Evolutionary conservation across 441 rosid species (phyloP).

Genomic region (Sinapis alba): DNA sequence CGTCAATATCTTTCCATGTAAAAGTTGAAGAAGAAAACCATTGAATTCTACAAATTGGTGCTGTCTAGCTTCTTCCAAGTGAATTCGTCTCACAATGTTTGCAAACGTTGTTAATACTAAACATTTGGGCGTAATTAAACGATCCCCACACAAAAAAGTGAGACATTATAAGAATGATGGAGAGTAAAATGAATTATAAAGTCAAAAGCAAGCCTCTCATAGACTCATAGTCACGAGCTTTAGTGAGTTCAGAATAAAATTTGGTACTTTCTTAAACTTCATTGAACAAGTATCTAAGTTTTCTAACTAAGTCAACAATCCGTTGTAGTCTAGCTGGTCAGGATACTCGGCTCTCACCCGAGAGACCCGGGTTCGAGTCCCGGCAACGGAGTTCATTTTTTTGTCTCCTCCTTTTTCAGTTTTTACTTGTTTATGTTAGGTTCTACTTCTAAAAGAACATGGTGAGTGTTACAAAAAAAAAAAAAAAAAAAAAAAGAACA

Average conservation of each 20-base stretch:
- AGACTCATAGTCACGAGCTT: too few relatives aligned
- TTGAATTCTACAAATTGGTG: not conserved
- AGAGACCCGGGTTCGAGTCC: constrained; percentile 90
- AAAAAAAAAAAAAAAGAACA: too few relatives aligned
- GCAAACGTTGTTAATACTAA: not conserved
- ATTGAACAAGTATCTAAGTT: not conserved
- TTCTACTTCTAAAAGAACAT: too few relatives aligned
- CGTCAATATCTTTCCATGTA: not conserved
- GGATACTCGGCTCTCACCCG: constrained; percentile 60
- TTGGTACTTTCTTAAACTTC: not conserved
- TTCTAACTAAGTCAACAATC: not conserved
- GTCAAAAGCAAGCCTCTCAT: not conserved
- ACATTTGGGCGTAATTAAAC: not conserved
- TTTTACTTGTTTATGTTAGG: too few relatives aligned
- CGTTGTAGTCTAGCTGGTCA: constrained; percentile 33
- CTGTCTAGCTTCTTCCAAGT: not conserved
- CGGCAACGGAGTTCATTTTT: constrained; percentile 63
- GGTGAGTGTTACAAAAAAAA: too few relatives aligned
- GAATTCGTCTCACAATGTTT: not conserved
- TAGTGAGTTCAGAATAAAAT: not conserved
- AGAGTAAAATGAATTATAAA: not conserved
- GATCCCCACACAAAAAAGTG: not conserved
- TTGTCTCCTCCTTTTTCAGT: not conserved
- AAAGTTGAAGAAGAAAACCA: not conserved
- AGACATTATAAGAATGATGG: not conserved